A percentile compares a stretch with the other conserved stretches of the same genome.
These are phyloP conservation scores for Aspergillus baeticus DNA, from an alignment of 495 filamentous ascomycete genomes.

Conservation along the genomic window DNA sequence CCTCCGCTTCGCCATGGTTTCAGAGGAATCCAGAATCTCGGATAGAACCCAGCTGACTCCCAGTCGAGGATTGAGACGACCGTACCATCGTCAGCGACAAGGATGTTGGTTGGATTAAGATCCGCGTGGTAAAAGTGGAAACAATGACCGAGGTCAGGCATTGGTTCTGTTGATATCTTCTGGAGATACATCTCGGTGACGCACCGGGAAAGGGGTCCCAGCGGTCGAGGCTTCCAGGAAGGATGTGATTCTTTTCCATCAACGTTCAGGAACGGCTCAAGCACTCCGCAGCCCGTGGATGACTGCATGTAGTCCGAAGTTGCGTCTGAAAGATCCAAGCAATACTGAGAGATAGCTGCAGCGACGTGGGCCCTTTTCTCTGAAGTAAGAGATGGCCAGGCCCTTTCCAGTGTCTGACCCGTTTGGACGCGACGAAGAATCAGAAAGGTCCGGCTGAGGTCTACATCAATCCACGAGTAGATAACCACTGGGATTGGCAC, in stretches of 20 bases:
- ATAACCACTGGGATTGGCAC: slow-evolving; percentile 3
- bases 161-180: background rate
- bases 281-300: slow-evolving; percentile 4
- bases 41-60: slow-evolving; percentile 8
- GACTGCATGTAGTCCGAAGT: background rate
- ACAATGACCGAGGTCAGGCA: background rate
- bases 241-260: background rate
- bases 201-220: slow-evolving; percentile 2
- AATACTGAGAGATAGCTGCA: slow-evolving; percentile 1
- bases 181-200: slow-evolving; percentile 2
- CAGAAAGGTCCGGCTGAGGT: background rate
- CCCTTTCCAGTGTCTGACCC: background rate
- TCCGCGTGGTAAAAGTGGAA: slow-evolving; percentile 13
- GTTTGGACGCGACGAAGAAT: slow-evolving; percentile 1
- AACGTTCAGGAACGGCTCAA: background rate
- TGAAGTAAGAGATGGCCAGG: slow-evolving; percentile 2
- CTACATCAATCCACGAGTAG: slow-evolving; percentile 3
- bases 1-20: background rate
- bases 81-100: slow-evolving; percentile 1
- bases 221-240: slow-evolving; percentile 1
- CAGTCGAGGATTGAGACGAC: slow-evolving; percentile 4
- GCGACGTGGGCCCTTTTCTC: background rate
- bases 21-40: background rate
- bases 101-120: slow-evolving; percentile 3
- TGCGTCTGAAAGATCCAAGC: background rate